Evolutionary conservation across 768 basidiomycete genomes (phyloP).

Genomic region (Suillus bovinus): DNA sequence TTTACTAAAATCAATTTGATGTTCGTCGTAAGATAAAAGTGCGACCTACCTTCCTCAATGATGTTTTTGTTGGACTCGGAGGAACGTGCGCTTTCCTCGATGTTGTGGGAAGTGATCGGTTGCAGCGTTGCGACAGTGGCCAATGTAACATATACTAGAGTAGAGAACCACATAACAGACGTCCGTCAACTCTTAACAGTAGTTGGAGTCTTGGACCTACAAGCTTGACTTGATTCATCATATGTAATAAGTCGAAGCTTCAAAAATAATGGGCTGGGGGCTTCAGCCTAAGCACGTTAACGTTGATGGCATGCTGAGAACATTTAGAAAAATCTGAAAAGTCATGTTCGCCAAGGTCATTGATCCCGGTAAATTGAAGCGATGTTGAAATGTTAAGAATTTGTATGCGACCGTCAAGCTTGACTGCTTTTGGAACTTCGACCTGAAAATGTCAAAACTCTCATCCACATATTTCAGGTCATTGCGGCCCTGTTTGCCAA

Average conservation of each 20-base stretch:
- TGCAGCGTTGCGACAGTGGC: not conserved
- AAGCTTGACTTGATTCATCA: not conserved
- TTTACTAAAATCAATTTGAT: not conserved
- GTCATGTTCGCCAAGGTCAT: no score
- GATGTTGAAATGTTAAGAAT: not conserved
- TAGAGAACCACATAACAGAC: not conserved
- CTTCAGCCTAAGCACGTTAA: not conserved
- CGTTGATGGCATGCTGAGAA: no score
- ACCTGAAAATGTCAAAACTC: conserved; percentile 4
- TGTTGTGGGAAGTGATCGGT: not conserved
- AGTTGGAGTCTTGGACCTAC: not conserved
- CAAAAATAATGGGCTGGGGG: not conserved
- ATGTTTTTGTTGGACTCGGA: not conserved
- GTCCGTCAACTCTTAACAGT: not conserved
- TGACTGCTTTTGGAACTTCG: not conserved
- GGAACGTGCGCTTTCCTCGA: not conserved
- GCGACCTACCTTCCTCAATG: not conserved
- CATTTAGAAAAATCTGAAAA: no score
- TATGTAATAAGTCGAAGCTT: not conserved
- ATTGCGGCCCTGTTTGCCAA: not conserved
- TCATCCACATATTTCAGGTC: not conserved
- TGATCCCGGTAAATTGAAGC: not conserved
- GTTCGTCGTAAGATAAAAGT: not conserved
- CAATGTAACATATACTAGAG: not conserved
- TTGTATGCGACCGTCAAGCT: not conserved